Evolutionary conservation across 768 basidiomycete species (phyloP).

Genomic region (Chlorophyllum brunneum): DNA sequence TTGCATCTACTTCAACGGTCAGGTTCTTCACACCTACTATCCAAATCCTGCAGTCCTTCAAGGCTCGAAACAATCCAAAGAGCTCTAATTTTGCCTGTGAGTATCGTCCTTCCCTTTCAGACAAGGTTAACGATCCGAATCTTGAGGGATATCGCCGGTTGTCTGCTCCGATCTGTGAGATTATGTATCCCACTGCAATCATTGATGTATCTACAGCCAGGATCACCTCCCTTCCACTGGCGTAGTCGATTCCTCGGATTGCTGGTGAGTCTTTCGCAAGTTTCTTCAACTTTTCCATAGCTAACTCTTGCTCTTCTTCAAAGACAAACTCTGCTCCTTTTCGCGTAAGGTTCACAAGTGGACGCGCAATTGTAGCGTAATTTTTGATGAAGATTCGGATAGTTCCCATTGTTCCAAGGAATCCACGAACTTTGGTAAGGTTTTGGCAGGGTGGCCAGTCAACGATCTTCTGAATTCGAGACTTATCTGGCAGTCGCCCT

Average conservation of each 20-base stretch:
- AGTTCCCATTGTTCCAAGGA: constrained; percentile 25
- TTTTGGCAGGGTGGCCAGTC: constrained; percentile 25
- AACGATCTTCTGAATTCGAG: constrained; percentile 21
- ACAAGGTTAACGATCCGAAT: constrained; percentile 10
- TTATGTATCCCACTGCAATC: constrained; percentile 17
- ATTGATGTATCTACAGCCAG: constrained; percentile 19
- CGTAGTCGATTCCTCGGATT: constrained; percentile 16
- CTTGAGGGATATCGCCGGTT: constrained; percentile 13
- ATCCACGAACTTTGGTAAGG: constrained; percentile 20
- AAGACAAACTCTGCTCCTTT: constrained; percentile 27
- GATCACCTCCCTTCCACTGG: constrained; percentile 15
- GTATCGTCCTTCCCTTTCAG: constrained; percentile 20
- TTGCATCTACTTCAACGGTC: constrained; percentile 26
- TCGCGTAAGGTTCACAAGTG: constrained; percentile 17
- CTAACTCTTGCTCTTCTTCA: constrained; percentile 10
- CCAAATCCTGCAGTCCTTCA: constrained; percentile 17
- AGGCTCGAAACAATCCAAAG: constrained; percentile 24
- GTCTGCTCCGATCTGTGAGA: constrained; percentile 16
- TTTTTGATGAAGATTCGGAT: constrained; percentile 26
- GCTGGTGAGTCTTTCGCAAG: constrained; percentile 9
- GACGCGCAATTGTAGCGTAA: constrained; percentile 17
- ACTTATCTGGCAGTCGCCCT: constrained; percentile 23
- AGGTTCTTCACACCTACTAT: constrained; percentile 23
- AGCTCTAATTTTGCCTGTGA: constrained; percentile 34
- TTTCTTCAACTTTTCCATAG: constrained; percentile 8